These are phyloP conservation scores for Talaromyces sp. DNA, from an alignment of 2,329 filamentous ascomycete species.

Conservation along the genomic window DNA sequence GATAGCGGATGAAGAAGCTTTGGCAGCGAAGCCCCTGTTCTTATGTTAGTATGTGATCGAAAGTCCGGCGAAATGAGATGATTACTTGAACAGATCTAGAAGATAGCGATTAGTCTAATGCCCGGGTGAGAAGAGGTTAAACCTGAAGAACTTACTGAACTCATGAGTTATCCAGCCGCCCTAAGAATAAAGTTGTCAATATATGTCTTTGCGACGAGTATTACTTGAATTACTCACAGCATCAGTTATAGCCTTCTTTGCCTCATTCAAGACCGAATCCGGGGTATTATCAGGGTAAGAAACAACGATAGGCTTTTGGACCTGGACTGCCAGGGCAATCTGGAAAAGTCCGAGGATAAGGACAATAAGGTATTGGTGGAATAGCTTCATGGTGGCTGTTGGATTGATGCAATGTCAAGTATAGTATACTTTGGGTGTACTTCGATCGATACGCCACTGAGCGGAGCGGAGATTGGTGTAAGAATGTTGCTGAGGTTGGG, in stretches of 20 bases:
- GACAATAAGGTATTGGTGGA: slow-evolving; percentile 55
- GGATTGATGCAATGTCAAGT: not conserved
- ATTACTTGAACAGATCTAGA: slow-evolving; percentile 45
- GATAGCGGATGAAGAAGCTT: slow-evolving; percentile 67
- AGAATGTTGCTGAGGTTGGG: not conserved
- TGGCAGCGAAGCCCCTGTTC: slow-evolving; percentile 72
- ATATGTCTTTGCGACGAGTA: not conserved
- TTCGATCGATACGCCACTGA: not conserved
- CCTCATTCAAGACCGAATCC: slow-evolving; percentile 64
- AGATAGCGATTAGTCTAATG: slow-evolving; percentile 12
- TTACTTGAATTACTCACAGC: slow-evolving; percentile 50
- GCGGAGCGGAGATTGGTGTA: not conserved
- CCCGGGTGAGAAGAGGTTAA: not conserved
- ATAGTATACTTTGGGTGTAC: not conserved
- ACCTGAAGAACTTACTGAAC: slow-evolving; percentile 60
- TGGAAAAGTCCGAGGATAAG: slow-evolving; percentile 54
- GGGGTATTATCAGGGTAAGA: slow-evolving; percentile 72
- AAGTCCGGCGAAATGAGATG: not conserved
- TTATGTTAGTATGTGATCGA: slow-evolving; percentile 17
- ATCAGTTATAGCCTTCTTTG: slow-evolving; percentile 67
- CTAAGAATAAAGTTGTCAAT: slow-evolving; percentile 33
- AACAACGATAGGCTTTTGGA: slow-evolving; percentile 72
- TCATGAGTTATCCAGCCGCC: slow-evolving; percentile 76
- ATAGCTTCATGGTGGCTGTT: slow-evolving; percentile 61
- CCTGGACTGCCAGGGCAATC: slow-evolving; percentile 58